Evolutionary conservation across 352 stramenopile genomes (phyloP), one percentile per base, ranked within the genome.

Genomic region (Aphanomyces cochlioides): DNA sequence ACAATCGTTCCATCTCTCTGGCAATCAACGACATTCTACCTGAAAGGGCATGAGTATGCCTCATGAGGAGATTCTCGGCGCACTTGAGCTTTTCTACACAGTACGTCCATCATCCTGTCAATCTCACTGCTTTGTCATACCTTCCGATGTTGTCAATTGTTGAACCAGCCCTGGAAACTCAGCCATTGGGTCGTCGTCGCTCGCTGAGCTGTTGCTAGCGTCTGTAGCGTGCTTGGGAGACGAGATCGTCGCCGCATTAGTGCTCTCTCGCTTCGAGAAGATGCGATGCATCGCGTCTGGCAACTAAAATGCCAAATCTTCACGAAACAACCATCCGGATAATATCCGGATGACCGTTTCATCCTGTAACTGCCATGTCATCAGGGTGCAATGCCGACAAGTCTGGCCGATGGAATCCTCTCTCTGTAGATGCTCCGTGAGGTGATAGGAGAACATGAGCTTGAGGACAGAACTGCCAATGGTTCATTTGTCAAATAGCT

Each of bases 11-110:
- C 36, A 61, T 58, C 28, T 28, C 28, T 58, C 17, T 8, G 15
- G 15, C 17, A 34, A 17, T 28, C 10, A 60, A 8, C 17, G 19
- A 43, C 12, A 17, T 17, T 34, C n/a, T 76, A 87, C 81, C 81
- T 61, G 74, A 77, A 69, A 87, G 82, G 21, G 78, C 80, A 66
- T 88, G 75, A 57, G 79, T 84, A 56, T 89, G 81, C 28, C 79
- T 79, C 36, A 80, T 83, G 5, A 87, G 69, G 43, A 78, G 73
- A 61, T 78, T 84, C 67, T 80, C 76, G 54, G 69, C 75, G 47
- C 73, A 71, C 38, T 79, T 81, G 17, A 88, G 39, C 0, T 73
- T 69, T 28, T 73, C 81, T 88, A 60, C 10, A 4, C 6, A 10
- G 38, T 56, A 4, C 37, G 7, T 6, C 7, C 17, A 4, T 45